phyloP scores from a whole-genome alignment of 2,329 filamentous ascomycete genomes.

The Fusarium cicatricum region DNA sequence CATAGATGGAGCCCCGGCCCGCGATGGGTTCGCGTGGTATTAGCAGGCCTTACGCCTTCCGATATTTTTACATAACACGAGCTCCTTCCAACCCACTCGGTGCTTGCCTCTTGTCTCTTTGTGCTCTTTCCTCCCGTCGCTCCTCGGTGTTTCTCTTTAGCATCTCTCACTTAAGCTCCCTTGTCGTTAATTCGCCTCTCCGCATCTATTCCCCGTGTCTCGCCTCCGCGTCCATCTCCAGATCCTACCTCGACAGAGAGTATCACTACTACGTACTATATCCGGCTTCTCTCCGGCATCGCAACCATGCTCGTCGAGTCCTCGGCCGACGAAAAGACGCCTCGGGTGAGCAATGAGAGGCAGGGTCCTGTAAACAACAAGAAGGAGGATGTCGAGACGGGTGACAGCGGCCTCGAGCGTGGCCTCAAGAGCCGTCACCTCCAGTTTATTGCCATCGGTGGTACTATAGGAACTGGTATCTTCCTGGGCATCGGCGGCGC shows the following conservation, averaged over 20 bases:
- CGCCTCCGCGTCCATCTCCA: background rate
- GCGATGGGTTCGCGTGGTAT: background rate
- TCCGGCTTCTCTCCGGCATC: background rate
- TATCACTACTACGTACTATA: too few species aligned
- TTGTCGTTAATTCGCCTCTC: background rate
- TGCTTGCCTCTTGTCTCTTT: conserved; percentile 14
- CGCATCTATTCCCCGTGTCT: background rate
- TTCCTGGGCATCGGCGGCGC: conserved; percentile 74
- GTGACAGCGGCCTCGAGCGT: conserved; percentile 49
- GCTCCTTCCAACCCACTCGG: conserved; percentile 38
- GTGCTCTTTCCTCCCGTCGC: background rate
- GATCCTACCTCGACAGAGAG: too few species aligned
- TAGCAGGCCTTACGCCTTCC: conserved; percentile 14
- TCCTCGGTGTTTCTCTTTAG: background rate
- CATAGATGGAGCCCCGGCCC: conserved; percentile 31
- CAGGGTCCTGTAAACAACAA: conserved; percentile 19
- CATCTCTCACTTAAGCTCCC: background rate
- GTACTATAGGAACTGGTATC: conserved; percentile 76
- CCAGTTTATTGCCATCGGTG: conserved; percentile 62
- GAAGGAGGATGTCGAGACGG: conserved; percentile 49
- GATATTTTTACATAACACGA: conserved; percentile 43
- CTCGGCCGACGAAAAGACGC: conserved; percentile 42
- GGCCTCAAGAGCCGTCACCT: conserved; percentile 53
- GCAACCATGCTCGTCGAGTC: conserved; percentile 36
- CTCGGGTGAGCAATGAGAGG: conserved; percentile 42